Base-by-base conservation (phyloP, 2,329 filamentous ascomycete genomes). In the Emmonsia crescens region DNA sequence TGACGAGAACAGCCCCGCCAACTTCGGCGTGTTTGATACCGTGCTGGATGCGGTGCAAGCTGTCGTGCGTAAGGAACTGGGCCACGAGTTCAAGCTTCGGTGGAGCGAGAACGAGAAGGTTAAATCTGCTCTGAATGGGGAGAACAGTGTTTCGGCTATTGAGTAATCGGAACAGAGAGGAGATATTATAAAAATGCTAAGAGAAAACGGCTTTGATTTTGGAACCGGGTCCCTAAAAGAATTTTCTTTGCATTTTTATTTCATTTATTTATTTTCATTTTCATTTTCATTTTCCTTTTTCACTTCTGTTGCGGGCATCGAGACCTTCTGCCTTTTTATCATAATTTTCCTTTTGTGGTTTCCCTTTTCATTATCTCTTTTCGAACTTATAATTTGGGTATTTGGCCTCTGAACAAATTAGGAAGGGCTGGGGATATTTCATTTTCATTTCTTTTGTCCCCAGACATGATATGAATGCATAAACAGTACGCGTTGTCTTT, bases 1-100 rank as follows among this genome's bases (percentile, higher is more conserved):
- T 71, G 88, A 91, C 70, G 81, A 86, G 73, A 80, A 89, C 76
- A 91, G 89, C 76, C 88, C 88, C 0, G 88, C 88, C 70, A 88
- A 82, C 77, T 89, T 90, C 70, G 88, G 88, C 66, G 87, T 91
- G 48, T 91, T 91, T 76, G 73, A 78, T 63, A 89, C 89, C 69
- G 88, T 91, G 14, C 78, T 89, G 49, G 86, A 89, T 66, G 87
- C 87, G 0, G 85, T 91, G 59, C 80, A 85, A 76, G 78, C 84
- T 1, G 86, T 86, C 5, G 78, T 89, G 65, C 78, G 79, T 68
- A 88, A 88, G 77, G 80, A 91, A 76, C 76, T 91, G 6, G 87
- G 88, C n/a, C 70, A 84, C 49, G 86, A 90, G 67, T 91, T 91
- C 78, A 83, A 84, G 78, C 85, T 89, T 74, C 81, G 84, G 76